Evolutionary conservation across 1,139 yeast genomes (phyloP), one percentile per base, ranked within the genome.

Genomic region (Sugiyamaella pinicola): DNA sequence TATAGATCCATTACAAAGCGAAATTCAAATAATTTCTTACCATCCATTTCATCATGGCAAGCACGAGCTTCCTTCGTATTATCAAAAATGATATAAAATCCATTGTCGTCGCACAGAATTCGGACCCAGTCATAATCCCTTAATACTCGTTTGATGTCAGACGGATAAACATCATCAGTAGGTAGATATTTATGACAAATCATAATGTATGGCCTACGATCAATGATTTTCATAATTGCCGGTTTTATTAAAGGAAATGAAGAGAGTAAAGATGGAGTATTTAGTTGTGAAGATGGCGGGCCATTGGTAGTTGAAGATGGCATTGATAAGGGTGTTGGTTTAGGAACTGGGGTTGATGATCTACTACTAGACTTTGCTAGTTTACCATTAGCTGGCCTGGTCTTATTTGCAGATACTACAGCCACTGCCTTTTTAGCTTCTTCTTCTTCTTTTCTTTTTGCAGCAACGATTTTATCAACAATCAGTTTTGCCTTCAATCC

Each of bases 71-170:
- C 89, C 38, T 73, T 71, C 19, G 81, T 67, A 31, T 82, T 75
- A 61, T 82, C 82, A 68, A 89, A 89, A 1, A 87, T 83, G 42
- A 88, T 74, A 63, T 79, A 89, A 60, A 85, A 84, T 0, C 96
- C 96, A 3, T 77, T 67, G 34, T 73, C 71, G 58, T 85, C 91
- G 3, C 81, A 76, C 47, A 85, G 65, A 1, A 87, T 80, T 55
- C 87, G 73, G 0, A 82, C 78, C 84, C 90, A 85, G 53, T 78
- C 81, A 61, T 85, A 85, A 53, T 68, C 79, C 18, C 73, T 75
- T 38, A 85, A 70, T 8, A 73, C 71, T 31, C 77, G 74, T 60
- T 83, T 80, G 46, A 85, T 67, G 58, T 83, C 87, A 52, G 74
- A 77, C 0, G 83, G 73, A 10, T 78, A 72, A 0, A 83, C 75